Base-by-base conservation (phyloP, 1,284 basidiomycete species). In the Lentinus polychrous region DNA sequence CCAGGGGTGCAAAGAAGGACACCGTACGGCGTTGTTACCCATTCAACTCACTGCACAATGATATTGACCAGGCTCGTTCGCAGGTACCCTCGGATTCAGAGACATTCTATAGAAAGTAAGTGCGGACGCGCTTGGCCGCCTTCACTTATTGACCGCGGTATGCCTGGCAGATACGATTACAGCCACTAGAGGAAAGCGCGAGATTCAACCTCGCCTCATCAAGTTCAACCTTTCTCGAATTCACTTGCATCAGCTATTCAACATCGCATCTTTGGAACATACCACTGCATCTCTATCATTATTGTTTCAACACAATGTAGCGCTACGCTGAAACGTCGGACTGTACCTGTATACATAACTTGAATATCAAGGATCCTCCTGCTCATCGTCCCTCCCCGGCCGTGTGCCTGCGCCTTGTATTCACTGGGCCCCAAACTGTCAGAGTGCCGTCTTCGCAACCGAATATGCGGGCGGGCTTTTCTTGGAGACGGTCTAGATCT, bases 101-200 rank as follows among this genome's bases (percentile, higher is more conserved):
- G 66, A 81, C 78, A 1, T 97, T 96, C 64, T 97, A 93, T 66
- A 82, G 76, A 60, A 93, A 93, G 88, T 92, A 64, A 52, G 81
- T 66, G 18, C 34, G 4, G 40, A 43, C 17, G 4, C 14, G 24
- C 8, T 18, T 48, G 14, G 14, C 50, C 17, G 45, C 39, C 35
- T 23, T 36, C 36, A 54, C 23, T 57, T n/a, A 2, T 39, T 48
- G 43, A 33, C 39, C 15, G 23, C 14, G 27, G 33, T 18, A 35
- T 40, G 31, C 17, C 34, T 23, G 36, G 27, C 55, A 88, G 86
- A 65, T 88, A 87, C 53, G 85, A 88, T 57, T 88, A 88, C 57
- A 70, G 73, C 53, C 76, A 79, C 57, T 79, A 44, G 55, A 14
- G 36, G 31, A 23, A 32, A 41, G 38, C 31, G 17, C 37, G 15